A percentile compares a stretch with the other conserved stretches of the same genome.
Evolutionary conservation across 192 early-diverging fungal genomes (phyloP).

Genomic region (Ambispora gerdemannii): DNA sequence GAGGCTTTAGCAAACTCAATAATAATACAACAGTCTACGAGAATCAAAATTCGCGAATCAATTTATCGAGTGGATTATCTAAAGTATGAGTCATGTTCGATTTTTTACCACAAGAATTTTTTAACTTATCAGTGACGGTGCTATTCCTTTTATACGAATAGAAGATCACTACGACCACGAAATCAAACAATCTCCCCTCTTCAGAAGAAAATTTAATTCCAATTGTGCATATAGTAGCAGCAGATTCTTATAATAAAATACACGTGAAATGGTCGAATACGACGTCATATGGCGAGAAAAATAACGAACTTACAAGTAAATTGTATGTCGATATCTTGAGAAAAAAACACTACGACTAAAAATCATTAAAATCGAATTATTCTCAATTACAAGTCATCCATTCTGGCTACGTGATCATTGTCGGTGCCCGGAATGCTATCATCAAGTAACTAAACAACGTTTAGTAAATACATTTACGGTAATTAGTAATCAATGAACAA

Average conservation of each 20-base stretch:
- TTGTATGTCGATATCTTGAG: neutral
- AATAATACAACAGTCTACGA: no score
- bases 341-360: neutral
- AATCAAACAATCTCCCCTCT: no score
- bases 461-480: constrained; percentile 64
- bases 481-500: no score
- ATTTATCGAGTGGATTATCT: no score
- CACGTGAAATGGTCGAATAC: neutral
- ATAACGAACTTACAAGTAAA: neutral
- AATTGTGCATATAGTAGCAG: neutral
- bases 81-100: no score
- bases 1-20: no score
- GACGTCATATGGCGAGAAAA: neutral
- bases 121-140: no score
- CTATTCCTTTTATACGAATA: no score
- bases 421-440: constrained; percentile 72
- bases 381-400: constrained; percentile 51
- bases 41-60: no score
- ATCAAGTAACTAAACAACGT: constrained; percentile 71
- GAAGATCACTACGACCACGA: no score
- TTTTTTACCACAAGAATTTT: no score
- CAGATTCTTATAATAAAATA: neutral
- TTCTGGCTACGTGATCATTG: constrained; percentile 89
- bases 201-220: neutral
- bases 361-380: neutral